Percentiles rank a stretch among this genome's conserved stretches.
Conservation (phyloP, 345 rosid genomes). For the Diplotaxis tenuifolia region DNA sequence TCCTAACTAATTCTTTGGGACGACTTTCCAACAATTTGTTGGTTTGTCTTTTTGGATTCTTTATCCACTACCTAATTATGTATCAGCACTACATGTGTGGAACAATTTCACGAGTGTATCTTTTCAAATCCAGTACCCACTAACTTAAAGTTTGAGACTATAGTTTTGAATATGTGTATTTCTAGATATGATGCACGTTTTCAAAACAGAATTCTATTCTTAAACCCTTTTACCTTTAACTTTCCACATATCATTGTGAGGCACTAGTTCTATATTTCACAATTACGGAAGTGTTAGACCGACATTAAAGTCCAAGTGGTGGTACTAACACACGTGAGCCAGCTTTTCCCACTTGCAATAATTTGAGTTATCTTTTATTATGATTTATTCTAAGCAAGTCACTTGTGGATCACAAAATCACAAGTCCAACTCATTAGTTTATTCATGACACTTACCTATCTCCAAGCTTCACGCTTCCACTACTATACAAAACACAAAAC, state of each 20-base stretch:
- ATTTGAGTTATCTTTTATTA: conserved; percentile 12
- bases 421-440: conserved; percentile 20
- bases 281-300: conserved; percentile 21
- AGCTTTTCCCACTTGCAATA: conserved; percentile 26
- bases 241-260: conserved; percentile 20
- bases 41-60: background rate
- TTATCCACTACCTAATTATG: background rate
- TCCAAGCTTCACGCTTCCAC: conserved; percentile 21
- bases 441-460: conserved; percentile 6
- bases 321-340: conserved; percentile 33
- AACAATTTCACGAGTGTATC: conserved; percentile 7
- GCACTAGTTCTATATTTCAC: conserved; percentile 10
- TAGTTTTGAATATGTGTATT: background rate
- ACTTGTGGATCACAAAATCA: conserved; percentile 24
- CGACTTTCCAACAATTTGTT: background rate
- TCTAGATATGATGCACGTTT: conserved; percentile 33
- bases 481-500: conserved; percentile 16
- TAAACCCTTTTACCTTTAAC: conserved; percentile 7
- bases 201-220: background rate
- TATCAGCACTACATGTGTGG: background rate
- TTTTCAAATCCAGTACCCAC: conserved; percentile 13
- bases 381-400: conserved; percentile 2
- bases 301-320: conserved; percentile 25
- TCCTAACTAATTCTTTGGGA: background rate
- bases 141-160: conserved; percentile 4